Evolutionary conservation across 2,329 filamentous ascomycete species (phyloP).

Genomic region (Curvularia eragrostidis): DNA sequence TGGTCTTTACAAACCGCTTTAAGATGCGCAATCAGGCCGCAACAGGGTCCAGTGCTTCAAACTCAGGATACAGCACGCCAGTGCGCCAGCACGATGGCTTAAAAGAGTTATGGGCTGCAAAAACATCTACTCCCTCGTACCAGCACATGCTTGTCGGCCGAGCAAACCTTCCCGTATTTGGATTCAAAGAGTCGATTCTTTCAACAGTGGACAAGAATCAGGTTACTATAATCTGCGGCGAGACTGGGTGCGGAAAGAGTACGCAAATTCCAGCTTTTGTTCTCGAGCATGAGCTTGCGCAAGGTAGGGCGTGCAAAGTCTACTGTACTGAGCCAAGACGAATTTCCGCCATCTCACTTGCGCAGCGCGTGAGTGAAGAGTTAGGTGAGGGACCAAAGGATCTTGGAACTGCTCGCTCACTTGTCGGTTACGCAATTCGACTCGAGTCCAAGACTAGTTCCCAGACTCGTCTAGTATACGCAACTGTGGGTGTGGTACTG

Average conservation of each 20-base stretch:
- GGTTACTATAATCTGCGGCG: slow-evolving; percentile 91
- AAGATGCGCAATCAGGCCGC: slow-evolving; percentile 54
- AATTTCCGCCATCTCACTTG: slow-evolving; percentile 95
- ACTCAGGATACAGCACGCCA: slow-evolving; percentile 42
- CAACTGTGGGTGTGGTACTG: slow-evolving; percentile 91
- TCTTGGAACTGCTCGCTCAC: slow-evolving; percentile 79
- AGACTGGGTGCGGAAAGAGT: slow-evolving; percentile 97
- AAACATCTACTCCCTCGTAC: slow-evolving; percentile 63
- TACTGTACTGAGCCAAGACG: slow-evolving; percentile 95
- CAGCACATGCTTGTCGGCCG: slow-evolving; percentile 80
- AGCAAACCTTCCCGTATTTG: slow-evolving; percentile 87
- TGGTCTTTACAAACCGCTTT: slow-evolving; percentile 80
- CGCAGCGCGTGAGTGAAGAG: slow-evolving; percentile 91
- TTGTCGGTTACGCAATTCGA: slow-evolving; percentile 94
- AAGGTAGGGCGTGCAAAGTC: slow-evolving; percentile 84
- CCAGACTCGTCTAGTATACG: slow-evolving; percentile 86
- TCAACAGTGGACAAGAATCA: slow-evolving; percentile 78
- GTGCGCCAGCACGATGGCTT: slow-evolving; percentile 51
- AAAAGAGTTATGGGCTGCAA: slow-evolving; percentile 60
- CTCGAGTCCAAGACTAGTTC: slow-evolving; percentile 85
- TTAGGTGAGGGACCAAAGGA: slow-evolving; percentile 84
- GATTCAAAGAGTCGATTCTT: slow-evolving; percentile 79
- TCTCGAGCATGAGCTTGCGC: slow-evolving; percentile 83
- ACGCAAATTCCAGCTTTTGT: slow-evolving; percentile 97
- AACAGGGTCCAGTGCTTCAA: slow-evolving; percentile 34